phyloP scores from a whole-genome alignment of 768 basidiomycete genomes.

The Tulasnella sp. region DNA sequence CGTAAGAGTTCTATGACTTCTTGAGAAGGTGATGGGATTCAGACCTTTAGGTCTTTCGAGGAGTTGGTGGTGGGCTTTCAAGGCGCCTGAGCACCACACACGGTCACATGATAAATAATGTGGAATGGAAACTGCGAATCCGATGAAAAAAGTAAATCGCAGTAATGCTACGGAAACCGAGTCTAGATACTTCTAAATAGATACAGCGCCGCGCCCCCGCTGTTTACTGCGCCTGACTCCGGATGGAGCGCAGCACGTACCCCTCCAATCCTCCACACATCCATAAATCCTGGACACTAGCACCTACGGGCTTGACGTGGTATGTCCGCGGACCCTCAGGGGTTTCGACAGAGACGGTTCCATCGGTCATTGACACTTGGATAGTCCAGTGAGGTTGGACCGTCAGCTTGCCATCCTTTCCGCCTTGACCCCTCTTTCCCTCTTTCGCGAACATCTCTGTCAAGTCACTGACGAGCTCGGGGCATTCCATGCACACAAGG shows the following conservation, averaged over 20 bases:
- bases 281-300: constrained; percentile 97
- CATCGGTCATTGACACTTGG: constrained; percentile 56
- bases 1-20: no score
- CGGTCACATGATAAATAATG: not conserved
- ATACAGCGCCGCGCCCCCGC: not conserved
- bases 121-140: not conserved
- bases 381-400: constrained; percentile 60
- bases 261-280: constrained; percentile 89
- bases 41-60: no score
- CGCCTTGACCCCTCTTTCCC: constrained; percentile 66
- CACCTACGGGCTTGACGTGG: constrained; percentile 63
- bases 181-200: not conserved
- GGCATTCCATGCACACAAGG: constrained; percentile 86
- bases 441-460: constrained; percentile 63
- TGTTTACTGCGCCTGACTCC: not conserved
- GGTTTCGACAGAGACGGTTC: constrained; percentile 46
- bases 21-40: no score
- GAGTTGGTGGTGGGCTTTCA: not conserved
- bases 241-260: constrained; percentile 54
- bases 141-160: not conserved
- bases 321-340: constrained; percentile 42
- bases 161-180: not conserved
- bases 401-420: constrained; percentile 66
- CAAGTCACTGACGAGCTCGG: constrained; percentile 76
- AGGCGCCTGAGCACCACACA: not conserved